Base-by-base conservation (phyloP, 371 early-diverging fungal species). In the Mortierella sp. region DNA sequence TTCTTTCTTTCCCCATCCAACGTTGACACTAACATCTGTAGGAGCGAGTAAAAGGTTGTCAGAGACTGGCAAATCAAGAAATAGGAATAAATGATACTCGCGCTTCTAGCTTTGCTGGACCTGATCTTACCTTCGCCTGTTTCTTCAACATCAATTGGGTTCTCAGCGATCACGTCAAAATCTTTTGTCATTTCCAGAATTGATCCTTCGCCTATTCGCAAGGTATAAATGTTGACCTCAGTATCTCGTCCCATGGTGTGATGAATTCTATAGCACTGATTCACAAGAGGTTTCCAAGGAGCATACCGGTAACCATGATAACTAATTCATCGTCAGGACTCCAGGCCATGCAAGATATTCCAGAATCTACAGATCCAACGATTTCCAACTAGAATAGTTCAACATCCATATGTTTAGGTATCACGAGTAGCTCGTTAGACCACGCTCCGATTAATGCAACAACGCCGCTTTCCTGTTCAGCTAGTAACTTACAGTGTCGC, bases 1-100 rank as follows among this genome's bases (percentile, higher is more conserved):
- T 78, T 97, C 98, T 69, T 96, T 97, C 65, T 90, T 92, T 61
- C 99, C 99, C 99, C 99, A 99, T 45, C 99, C 99, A n/a, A 99
- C 92, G 62, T 87, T 91, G 45, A 95, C 94, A 24, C 87, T 88
- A 53, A 89, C 87, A 61, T 91, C 94, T 92, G 28, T 24, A 55
- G 1, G 22, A 21, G 28, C 8, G 6, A 55, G 28, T 8, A 55
- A 13, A 55, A 55, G 7, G 21, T 24, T 2, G 28, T 55, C 7
- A 55, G 28, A 55, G 9, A 24, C 28, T 28, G 28, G 28, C 28
- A 28, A 16, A 6, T 19, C 19, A 48, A 19, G n/a, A 48, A 48
- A 48, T 19, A 48, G 48, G 28, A 28, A 28, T 28, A 28, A 28
- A 19, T 48, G 48, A 2, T 48, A 48, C 48, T 48, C 48, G 48